Conservation (phyloP, 805 yeast species). For the Starmerella apis region DNA sequence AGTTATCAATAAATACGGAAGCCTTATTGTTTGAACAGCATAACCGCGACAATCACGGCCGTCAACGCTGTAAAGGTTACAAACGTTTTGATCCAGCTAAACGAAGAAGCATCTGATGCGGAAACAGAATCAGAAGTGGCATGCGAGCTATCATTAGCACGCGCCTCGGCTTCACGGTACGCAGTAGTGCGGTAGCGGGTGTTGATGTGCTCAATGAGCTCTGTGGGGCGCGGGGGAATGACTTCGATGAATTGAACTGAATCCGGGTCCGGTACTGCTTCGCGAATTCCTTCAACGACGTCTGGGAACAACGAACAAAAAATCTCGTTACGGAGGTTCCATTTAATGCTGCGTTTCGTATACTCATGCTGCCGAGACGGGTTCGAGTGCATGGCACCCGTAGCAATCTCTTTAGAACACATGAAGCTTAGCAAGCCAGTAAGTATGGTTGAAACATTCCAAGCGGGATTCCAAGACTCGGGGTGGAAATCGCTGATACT, state of each 20-base stretch:
- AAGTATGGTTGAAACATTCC: slow-evolving; percentile 82
- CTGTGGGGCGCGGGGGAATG: slow-evolving; percentile 20
- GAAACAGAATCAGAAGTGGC: not conserved
- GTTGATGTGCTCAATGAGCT: slow-evolving; percentile 13
- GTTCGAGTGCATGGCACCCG: slow-evolving; percentile 61
- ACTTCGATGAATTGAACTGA: slow-evolving; percentile 15
- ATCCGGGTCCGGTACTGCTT: slow-evolving; percentile 15
- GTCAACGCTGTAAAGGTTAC: not conserved
- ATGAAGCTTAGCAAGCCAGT: slow-evolving; percentile 76
- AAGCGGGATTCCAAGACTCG: slow-evolving; percentile 86
- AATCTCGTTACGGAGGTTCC: slow-evolving; percentile 41
- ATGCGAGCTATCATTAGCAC: slow-evolving; percentile 2
- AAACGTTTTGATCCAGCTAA: not conserved
- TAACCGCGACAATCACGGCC: not conserved
- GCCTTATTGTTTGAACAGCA: not conserved
- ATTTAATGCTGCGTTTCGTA: slow-evolving; percentile 49
- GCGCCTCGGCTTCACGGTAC: slow-evolving; percentile 11
- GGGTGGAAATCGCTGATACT: slow-evolving; percentile 88
- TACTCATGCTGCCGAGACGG: slow-evolving; percentile 45
- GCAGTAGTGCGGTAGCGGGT: slow-evolving; percentile 13
- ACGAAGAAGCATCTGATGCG: not conserved
- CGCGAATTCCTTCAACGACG: slow-evolving; percentile 32
- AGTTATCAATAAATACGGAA: slow-evolving; percentile 2
- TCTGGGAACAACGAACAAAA: slow-evolving; percentile 64
- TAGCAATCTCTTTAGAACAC: slow-evolving; percentile 72